Percentiles rank a stretch among this genome's conserved stretches.
phyloP scores from a whole-genome alignment of 202 grass and related monocot genomes.

The Bolboschoenoplectus hybrid region DNA sequence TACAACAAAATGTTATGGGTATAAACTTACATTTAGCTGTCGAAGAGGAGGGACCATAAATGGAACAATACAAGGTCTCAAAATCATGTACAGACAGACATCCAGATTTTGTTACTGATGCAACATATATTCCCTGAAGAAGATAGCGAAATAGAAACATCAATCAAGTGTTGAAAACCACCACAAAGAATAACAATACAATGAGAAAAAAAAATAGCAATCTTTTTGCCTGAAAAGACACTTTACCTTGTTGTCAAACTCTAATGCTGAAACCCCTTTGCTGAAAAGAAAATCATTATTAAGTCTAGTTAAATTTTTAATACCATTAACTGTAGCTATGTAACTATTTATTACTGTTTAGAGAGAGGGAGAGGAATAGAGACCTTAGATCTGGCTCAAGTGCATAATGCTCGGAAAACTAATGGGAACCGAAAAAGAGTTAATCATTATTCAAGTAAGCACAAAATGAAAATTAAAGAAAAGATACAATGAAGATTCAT shows the following conservation, averaged over 20 bases:
- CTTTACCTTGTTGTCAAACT: conserved; percentile 88
- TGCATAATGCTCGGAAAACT: not conserved
- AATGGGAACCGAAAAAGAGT: conserved; percentile 7
- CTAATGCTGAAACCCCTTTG: conserved; percentile 67
- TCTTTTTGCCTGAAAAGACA: not conserved
- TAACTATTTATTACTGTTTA: conserved; percentile 4
- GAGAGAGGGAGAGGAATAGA: conserved; percentile 10
- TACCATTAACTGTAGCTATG: not conserved
- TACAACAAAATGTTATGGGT: conserved; percentile 1
- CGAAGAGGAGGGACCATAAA: conserved; percentile 49
- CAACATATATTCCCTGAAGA: conserved; percentile 89
- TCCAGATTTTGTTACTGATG: conserved; percentile 82
- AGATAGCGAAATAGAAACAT: conserved; percentile 27
- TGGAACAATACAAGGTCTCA: conserved; percentile 79
- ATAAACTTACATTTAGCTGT: conserved; percentile 55
- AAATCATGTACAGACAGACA: conserved; percentile 97
- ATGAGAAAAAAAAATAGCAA: not conserved
- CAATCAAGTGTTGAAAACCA: not conserved
- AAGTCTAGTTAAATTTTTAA: conserved; percentile 27
- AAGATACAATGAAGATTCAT: not conserved
- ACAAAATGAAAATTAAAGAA: not conserved
- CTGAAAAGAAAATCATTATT: conserved; percentile 51
- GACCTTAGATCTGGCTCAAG: not conserved
- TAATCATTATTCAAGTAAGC: conserved; percentile 28
- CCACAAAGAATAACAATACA: not conserved